Evolutionary conservation across 495 filamentous ascomycete genomes (phyloP).

Genomic region (Penicillium flavigenum): DNA sequence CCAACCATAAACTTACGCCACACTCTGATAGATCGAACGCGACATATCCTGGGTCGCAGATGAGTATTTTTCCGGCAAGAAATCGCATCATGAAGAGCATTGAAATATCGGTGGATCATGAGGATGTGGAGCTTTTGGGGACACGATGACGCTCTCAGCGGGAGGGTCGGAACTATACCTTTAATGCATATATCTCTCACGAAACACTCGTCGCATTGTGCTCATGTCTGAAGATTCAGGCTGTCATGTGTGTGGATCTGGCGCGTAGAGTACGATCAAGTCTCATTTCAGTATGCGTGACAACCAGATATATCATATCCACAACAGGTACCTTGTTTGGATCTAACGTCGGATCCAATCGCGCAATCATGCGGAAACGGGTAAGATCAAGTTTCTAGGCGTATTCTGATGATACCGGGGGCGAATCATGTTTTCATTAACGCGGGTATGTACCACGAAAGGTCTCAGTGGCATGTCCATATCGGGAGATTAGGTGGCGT

Average conservation of each 20-base stretch:
- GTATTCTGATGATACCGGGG: too few relatives aligned
- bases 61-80: neutral
- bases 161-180: neutral
- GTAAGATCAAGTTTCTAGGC: neutral
- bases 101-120: slow-evolving; percentile 16
- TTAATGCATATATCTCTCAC: neutral
- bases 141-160: neutral
- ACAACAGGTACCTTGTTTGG: neutral
- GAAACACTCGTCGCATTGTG: neutral
- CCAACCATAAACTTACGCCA: neutral
- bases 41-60: neutral
- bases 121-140: slow-evolving; percentile 5
- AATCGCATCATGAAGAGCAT: slow-evolving; percentile 16
- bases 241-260: too few relatives aligned
- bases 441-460: too few relatives aligned
- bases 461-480: too few relatives aligned
- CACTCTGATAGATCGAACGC: neutral
- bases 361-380: neutral
- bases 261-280: neutral
- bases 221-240: neutral
- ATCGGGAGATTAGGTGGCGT: too few relatives aligned
- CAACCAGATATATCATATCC: neutral
- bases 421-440: too few relatives aligned
- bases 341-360: neutral
- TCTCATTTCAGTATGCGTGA: neutral